Evolutionary conservation across 768 basidiomycete genomes (phyloP), one percentile per base, ranked within the genome.

Genomic region (Lentinula sp.): DNA sequence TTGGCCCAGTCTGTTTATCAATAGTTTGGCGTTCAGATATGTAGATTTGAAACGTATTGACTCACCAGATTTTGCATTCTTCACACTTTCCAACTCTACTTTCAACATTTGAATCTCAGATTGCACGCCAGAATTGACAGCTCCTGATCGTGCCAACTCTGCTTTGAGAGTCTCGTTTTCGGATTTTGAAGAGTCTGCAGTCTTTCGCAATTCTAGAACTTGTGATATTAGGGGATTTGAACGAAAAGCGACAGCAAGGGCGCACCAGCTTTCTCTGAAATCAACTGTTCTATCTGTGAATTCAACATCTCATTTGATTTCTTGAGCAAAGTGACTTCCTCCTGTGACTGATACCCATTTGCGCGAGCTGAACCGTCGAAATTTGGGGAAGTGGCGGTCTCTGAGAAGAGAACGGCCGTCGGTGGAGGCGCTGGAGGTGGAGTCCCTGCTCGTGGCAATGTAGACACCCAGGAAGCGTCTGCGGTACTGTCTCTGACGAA

Each of bases 401-500:
- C 61, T 18, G 56, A 59, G 28, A 66, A 55, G 35, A 41, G 9
- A 3, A 56, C 16, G 9, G 57, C 43, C 42, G 43, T 50, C n/a
- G 69, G 62, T 57, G 67, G 59, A 10, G 64, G 51, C 58, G 60
- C 56, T 59, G 65, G 68, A 45, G 76, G 73, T 61, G 78, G 77
- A 12, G 77, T 69, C 46, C 72, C 69, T 45, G 71, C 73, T 62
- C 77, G 81, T 35, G 84, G 74, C 57, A 90, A 75, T 23, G 85
- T 82, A 43, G 82, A 76, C 49, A 91, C 65, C 89, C 90, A 90
- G 62, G 76, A 76, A 36, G 75, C 68, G 68, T 84, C 81, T 28
- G 68, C 41, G 58, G 79, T 77, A 46, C 76, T 78, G 60, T 76
- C 78, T 62, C 79, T 77, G 8, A 72, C 63, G 68, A 85, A 87